Evolutionary conservation across 2,329 filamentous ascomycete species (phyloP), one percentile per base, ranked within the genome.

Genomic region (Fusarium newnesense): DNA sequence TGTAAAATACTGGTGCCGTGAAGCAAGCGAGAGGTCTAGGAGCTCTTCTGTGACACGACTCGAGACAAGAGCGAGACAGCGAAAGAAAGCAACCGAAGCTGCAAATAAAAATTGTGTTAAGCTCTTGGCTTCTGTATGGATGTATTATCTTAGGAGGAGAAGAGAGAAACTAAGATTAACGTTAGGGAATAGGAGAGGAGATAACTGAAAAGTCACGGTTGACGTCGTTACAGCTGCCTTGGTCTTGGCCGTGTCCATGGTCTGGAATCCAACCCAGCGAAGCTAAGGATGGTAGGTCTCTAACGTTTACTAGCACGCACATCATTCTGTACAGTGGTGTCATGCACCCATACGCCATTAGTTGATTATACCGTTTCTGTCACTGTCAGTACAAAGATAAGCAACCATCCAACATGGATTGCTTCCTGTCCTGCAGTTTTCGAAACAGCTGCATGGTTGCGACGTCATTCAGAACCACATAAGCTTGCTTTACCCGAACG

Each of bases 11-110:
- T 54, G 52, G 50, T 60, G 28, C 43, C 49, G 58, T 64, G 40
- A 71, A 62, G 56, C 46, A 64, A 63, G 68, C 64, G 72, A 73
- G 59, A 56, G 60, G 42, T 46, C 32, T 54, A 49, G 71, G 63
- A 68, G 57, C 39, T 65, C 42, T 77, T 67, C 67, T 78, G 76
- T 56, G 73, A 77, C 76, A 66, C 64, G 24, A 76, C 58, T 64
- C 74, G 74, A 77, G 74, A 77, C 75, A 64, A 59, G 53, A 61
- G 60, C 75, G 74, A 77, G 67, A 75, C 74, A 63, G 62, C 18
- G 30, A 36, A 63, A 67, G 34, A 42, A 50, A 53, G 39, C 47
- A 52, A 46, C 50, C 18, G 46, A 47, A 30, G 56, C 26, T 39
- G 32, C 30, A 69, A 59, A 54, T 54, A 18, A 42, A 40, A 44